These are phyloP conservation scores for Achaetomium macrosporum DNA, from an alignment of 2,329 filamentous ascomycete genomes.

Conservation along the genomic window DNA sequence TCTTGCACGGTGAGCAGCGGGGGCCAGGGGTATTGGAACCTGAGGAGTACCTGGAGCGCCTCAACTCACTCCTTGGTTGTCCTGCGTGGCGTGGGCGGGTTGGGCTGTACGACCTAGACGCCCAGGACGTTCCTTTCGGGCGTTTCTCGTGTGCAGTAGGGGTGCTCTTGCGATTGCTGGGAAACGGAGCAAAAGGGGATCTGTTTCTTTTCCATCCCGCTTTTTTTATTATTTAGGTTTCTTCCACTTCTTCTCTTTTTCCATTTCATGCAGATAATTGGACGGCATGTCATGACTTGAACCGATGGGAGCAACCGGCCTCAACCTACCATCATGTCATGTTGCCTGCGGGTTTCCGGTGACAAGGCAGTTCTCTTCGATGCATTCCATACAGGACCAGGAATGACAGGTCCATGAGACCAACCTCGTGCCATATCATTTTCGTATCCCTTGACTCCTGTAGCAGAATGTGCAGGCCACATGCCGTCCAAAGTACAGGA, in stretches of 20 bases:
- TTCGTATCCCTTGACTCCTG: constrained; percentile 11
- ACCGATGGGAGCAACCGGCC: not conserved
- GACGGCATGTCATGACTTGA: constrained; percentile 1
- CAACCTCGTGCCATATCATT: constrained; percentile 6
- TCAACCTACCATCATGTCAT: no score
- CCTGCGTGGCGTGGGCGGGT: not conserved
- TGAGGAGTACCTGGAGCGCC: no score
- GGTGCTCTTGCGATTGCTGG: constrained; percentile 11
- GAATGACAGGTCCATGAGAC: not conserved
- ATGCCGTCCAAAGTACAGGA: constrained; percentile 1
- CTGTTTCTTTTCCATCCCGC: constrained; percentile 4
- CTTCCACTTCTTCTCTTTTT: not conserved
- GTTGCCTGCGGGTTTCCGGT: no score
- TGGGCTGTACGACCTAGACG: not conserved
- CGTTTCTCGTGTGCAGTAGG: not conserved
- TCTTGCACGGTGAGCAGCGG: no score
- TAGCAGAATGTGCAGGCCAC: not conserved
- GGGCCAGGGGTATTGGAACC: no score
- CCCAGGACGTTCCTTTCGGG: not conserved
- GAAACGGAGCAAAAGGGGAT: constrained; percentile 17
- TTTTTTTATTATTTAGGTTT: constrained; percentile 1
- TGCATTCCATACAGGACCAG: no score
- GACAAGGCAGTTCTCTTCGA: no score
- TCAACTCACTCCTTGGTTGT: not conserved
- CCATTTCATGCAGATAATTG: constrained; percentile 11